phyloP scores from a whole-genome alignment of 23 red algal species.

The Agarophyton chilense region DNA sequence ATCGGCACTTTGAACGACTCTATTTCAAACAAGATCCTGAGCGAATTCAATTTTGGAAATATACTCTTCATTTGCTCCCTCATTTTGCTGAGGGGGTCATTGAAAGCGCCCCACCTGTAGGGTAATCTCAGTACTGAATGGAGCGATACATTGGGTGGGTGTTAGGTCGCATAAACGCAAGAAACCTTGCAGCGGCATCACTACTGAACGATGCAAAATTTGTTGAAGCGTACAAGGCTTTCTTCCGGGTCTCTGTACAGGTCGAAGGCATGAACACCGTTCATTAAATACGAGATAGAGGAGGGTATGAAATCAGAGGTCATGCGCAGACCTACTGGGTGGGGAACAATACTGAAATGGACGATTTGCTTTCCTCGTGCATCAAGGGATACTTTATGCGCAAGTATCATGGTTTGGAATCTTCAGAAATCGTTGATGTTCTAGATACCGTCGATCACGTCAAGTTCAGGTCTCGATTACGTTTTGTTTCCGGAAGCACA shows the following conservation, averaged over 20 bases:
- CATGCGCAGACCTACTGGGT: too few species aligned
- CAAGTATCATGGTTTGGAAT: not conserved
- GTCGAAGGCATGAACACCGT: not conserved
- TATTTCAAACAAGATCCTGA: not conserved
- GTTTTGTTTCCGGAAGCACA: not conserved
- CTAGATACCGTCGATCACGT: not conserved
- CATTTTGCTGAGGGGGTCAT: not conserved
- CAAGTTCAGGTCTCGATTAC: not conserved
- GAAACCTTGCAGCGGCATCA: conserved; percentile 6
- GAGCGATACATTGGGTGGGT: not conserved
- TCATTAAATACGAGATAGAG: not conserved
- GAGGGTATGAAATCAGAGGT: not conserved
- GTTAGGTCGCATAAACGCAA: too few species aligned
- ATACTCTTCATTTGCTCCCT: not conserved
- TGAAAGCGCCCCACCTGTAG: not conserved
- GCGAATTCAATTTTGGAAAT: not conserved
- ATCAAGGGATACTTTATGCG: too few species aligned
- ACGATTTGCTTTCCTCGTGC: too few species aligned
- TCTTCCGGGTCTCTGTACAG: too few species aligned
- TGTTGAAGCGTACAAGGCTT: not conserved
- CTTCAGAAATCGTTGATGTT: not conserved
- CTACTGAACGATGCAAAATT: not conserved
- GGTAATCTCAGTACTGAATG: conserved; percentile 10
- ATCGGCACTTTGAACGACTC: conserved; percentile 6
- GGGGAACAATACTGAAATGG: too few species aligned